Conservation (phyloP, 768 basidiomycete species). For the Russula dissimulans region DNA sequence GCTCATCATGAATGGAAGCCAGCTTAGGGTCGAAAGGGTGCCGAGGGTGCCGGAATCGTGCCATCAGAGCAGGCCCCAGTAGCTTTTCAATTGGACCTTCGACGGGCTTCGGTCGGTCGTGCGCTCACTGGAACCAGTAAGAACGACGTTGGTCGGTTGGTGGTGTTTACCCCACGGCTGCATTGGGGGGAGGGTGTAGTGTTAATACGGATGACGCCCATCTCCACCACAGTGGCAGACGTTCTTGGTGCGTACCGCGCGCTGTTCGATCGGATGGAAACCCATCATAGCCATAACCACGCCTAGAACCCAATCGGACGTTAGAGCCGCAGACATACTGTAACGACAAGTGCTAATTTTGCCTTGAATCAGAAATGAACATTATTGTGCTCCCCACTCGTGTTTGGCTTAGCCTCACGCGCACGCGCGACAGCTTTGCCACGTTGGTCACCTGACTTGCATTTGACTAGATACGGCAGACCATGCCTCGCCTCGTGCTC, state of each 20-base stretch:
- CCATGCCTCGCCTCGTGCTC: conserved; percentile 6
- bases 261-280: conserved; percentile 4
- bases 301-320: conserved; percentile 9
- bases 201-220: conserved; percentile 1
- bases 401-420: conserved; percentile 6
- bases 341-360: not conserved
- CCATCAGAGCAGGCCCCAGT: too few relatives aligned
- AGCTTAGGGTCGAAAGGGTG: not conserved
- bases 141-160: not conserved
- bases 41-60: not conserved
- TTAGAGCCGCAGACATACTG: conserved; percentile 9
- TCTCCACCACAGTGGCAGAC: conserved; percentile 2
- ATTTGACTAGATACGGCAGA: conserved; percentile 10
- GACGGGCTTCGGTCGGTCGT: not conserved
- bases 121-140: not conserved
- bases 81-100: not conserved
- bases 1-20: not conserved
- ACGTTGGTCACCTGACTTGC: conserved; percentile 7
- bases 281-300: not conserved
- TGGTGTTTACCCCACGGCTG: not conserved
- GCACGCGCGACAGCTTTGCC: not conserved
- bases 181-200: not conserved
- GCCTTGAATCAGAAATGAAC: not conserved
- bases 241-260: conserved; percentile 9
- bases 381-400: not conserved